phyloP scores from a whole-genome alignment of 352 stramenopile species.

The Phytopythium chamaehyphon region DNA sequence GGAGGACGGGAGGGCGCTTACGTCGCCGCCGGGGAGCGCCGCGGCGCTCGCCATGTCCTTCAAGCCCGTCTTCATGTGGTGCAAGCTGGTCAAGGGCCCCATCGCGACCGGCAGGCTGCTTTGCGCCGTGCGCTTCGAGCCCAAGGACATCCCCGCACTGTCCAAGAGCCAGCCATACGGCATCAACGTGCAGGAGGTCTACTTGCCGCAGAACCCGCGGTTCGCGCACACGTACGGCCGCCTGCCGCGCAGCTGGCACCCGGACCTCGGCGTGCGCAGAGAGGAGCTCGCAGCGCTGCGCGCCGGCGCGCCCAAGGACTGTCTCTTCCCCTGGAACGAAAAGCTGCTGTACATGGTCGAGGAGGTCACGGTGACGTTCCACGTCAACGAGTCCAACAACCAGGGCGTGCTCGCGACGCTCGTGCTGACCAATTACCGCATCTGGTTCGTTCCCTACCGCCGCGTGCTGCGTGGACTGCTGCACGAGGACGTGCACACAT shows the following conservation, averaged over 20 bases:
- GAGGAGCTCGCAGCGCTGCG: slow-evolving; percentile 67
- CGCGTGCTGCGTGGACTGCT: slow-evolving; percentile 56
- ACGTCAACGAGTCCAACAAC: slow-evolving; percentile 83
- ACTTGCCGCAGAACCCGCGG: slow-evolving; percentile 73
- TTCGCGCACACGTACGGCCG: slow-evolving; percentile 77
- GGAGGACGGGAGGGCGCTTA: background rate
- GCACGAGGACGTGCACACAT: slow-evolving; percentile 83
- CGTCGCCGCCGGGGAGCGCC: too few species aligned
- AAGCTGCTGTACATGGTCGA: slow-evolving; percentile 84
- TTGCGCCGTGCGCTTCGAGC: slow-evolving; percentile 72
- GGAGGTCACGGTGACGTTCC: slow-evolving; percentile 85
- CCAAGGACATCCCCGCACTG: slow-evolving; percentile 56
- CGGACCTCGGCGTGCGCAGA: slow-evolving; percentile 54
- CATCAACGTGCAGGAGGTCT: slow-evolving; percentile 74
- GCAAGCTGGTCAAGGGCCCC: slow-evolving; percentile 55
- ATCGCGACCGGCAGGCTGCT: slow-evolving; percentile 57
- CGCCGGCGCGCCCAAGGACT: slow-evolving; percentile 62
- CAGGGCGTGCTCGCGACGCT: slow-evolving; percentile 78
- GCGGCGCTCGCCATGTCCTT: slow-evolving; percentile 18
- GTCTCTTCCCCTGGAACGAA: slow-evolving; percentile 79
- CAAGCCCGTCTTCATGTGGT: slow-evolving; percentile 71
- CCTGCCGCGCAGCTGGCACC: slow-evolving; percentile 78
- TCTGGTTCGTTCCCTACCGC: slow-evolving; percentile 84
- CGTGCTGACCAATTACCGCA: slow-evolving; percentile 78
- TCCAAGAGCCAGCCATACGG: slow-evolving; percentile 61